Evolutionary conservation across 768 basidiomycete genomes (phyloP).

Genomic region (Lentinula lateritia): DNA sequence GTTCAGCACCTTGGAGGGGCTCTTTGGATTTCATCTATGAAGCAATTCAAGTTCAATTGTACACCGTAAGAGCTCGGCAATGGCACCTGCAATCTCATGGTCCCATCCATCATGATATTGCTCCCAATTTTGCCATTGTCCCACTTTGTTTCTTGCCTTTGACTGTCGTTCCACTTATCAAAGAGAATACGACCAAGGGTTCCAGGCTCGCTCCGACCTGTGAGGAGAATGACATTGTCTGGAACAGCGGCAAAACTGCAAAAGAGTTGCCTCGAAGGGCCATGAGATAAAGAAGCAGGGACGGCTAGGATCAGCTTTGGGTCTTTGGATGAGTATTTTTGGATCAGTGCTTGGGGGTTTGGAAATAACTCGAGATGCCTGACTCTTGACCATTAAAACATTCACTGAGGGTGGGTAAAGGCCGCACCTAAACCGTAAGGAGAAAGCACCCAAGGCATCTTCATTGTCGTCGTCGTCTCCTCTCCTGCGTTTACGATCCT

Average conservation of each 20-base stretch:
- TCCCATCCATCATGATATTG: conserved; percentile 76
- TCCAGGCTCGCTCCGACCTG: conserved; percentile 70
- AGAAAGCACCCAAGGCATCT: conserved; percentile 78
- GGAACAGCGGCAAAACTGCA: conserved; percentile 78
- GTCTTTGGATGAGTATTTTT: conserved; percentile 78
- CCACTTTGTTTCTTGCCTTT: conserved; percentile 79
- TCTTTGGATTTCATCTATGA: conserved; percentile 82
- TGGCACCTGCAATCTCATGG: conserved; percentile 59
- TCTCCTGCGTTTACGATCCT: conserved; percentile 45
- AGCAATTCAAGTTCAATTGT: conserved; percentile 4
- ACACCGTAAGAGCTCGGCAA: background rate
- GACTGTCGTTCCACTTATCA: conserved; percentile 79
- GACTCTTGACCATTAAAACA: background rate
- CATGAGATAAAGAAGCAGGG: conserved; percentile 89
- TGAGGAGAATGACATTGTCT: conserved; percentile 85
- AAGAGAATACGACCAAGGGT: conserved; percentile 78
- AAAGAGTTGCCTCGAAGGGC: conserved; percentile 83
- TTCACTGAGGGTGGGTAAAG: background rate
- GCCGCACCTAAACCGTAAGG: conserved; percentile 81
- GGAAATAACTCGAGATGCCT: conserved; percentile 93
- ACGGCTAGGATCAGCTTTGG: conserved; percentile 94
- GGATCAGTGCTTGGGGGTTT: conserved; percentile 71
- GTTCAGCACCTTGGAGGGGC: conserved; percentile 81
- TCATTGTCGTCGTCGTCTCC: conserved; percentile 73
- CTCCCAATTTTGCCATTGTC: conserved; percentile 87